Evolutionary conservation across 2,329 filamentous ascomycete species (phyloP).

Genomic region (Pestalotiopsis sp.): DNA sequence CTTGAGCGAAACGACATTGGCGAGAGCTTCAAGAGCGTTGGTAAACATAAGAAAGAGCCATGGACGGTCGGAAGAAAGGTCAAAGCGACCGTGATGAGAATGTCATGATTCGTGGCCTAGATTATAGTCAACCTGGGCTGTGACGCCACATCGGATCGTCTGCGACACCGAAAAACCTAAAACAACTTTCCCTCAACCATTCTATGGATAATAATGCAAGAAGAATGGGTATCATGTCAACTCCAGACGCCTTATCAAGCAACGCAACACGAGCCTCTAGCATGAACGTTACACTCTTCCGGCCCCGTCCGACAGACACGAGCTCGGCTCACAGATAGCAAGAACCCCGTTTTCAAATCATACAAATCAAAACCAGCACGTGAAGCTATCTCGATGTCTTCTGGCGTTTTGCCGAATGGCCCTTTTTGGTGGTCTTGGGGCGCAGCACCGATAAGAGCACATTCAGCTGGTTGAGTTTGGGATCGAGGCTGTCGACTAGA

Average conservation of each 20-base stretch:
- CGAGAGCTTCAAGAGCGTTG: conserved; percentile 27
- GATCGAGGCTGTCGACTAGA: conserved; percentile 20
- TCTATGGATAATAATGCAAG: not conserved
- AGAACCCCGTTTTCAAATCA: not conserved
- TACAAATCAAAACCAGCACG: not conserved
- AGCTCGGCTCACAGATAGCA: not conserved
- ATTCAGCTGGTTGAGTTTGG: conserved; percentile 10
- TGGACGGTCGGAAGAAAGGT: conserved; percentile 24
- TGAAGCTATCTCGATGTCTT: not conserved
- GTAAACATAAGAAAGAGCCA: conserved; percentile 23
- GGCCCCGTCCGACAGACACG: not conserved
- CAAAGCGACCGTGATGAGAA: conserved; percentile 20
- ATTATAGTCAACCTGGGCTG: not conserved
- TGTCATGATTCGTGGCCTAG: not conserved
- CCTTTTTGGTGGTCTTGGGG: not conserved
- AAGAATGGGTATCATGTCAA: conserved; percentile 6
- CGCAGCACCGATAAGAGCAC: not conserved
- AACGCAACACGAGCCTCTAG: not conserved
- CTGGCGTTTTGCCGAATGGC: not conserved
- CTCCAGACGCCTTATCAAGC: not conserved
- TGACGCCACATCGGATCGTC: not conserved
- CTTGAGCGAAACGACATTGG: conserved; percentile 25
- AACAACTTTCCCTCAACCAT: not conserved
- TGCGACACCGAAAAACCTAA: not conserved
- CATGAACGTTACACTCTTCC: not conserved